Evolutionary conservation across 2,329 filamentous ascomycete species (phyloP), one percentile per base, ranked within the genome.

Genomic region (Lachnellula cervina): DNA sequence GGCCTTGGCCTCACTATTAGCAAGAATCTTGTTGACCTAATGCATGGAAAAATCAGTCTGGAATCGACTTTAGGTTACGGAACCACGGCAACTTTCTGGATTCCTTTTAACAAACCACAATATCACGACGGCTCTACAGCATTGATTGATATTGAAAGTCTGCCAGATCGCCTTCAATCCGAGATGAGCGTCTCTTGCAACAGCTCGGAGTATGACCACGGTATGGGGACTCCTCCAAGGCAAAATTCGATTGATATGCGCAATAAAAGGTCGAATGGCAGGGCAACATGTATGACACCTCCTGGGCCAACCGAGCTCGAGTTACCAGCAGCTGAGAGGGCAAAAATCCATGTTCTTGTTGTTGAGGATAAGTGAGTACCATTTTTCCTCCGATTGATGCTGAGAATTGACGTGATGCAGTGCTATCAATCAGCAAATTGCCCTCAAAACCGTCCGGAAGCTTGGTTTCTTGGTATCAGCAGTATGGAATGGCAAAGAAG

Each of bases 1-100:
- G 89, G 88, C 1, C 73, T 93, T 0, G 89, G 89, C 0, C 71
- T 93, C 59, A 90, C 88, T 1, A 93, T 93, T 62, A 89, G 84
- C 72, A 92, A 92, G 70, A 90, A 90, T 59, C 76, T 91, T 5
- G 78, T 93, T 2, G 86, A 91, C 57, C 72, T 93, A 25, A 93
- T 94, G 89, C 82, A 82, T 56, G 89, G 89, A 6, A 73, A 80
- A n/a, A 92, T 94, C 59, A 78, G 76, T 0, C 74, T 93, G 0
- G 79, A 89, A 51, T 90, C 88, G 0, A 80, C 77, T 2, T 70
- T 87, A 1, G 87, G 85, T 2, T 74, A 75, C 9, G 89, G 89
- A 3, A 93, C 88, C 0, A 87, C 78, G n/a, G 87, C 86, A 3
- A 86, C 80, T 0, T 91, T 92, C 69, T 87, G 80, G 78, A 87